Percentiles rank a stretch among this genome's conserved stretches.
phyloP scores from a whole-genome alignment of 495 filamentous ascomycete species.

The Peziza echinospora region DNA sequence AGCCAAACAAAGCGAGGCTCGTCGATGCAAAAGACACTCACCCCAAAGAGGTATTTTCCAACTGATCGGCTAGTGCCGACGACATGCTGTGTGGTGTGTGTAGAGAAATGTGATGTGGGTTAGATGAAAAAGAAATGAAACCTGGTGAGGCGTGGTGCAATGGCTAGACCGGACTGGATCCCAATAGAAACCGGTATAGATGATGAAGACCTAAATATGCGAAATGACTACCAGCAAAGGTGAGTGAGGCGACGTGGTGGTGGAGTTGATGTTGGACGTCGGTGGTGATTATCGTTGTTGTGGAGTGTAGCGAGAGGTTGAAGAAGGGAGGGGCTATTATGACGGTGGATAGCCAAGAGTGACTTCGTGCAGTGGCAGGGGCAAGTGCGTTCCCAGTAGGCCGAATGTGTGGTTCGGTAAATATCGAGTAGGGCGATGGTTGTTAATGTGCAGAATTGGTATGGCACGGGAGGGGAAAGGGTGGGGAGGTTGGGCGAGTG shows the following conservation, averaged over 20 bases:
- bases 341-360: too few relatives aligned
- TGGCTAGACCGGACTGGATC: neutral
- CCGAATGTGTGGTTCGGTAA: too few relatives aligned
- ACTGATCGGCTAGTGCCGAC: conserved; percentile 41
- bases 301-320: too few relatives aligned
- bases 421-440: too few relatives aligned
- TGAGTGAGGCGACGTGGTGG: neutral
- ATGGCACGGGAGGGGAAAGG: too few relatives aligned
- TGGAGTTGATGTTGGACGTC: too few relatives aligned
- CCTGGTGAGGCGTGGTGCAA: neutral
- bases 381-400: too few relatives aligned
- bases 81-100: conserved; percentile 24
- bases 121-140: neutral
- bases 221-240: neutral
- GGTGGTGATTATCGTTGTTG: too few relatives aligned
- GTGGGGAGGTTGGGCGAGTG: too few relatives aligned
- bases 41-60: conserved; percentile 50
- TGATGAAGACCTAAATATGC: neutral
- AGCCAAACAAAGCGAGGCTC: conserved; percentile 5
- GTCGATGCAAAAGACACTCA: conserved; percentile 21
- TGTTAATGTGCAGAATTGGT: too few relatives aligned
- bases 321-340: too few relatives aligned
- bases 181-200: neutral
- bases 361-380: too few relatives aligned
- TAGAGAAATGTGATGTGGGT: neutral